A percentile compares a stretch with the other conserved stretches of the same genome.
phyloP scores from a whole-genome alignment of 2,329 filamentous ascomycete genomes.

The Trichoderma koningiopsis region DNA sequence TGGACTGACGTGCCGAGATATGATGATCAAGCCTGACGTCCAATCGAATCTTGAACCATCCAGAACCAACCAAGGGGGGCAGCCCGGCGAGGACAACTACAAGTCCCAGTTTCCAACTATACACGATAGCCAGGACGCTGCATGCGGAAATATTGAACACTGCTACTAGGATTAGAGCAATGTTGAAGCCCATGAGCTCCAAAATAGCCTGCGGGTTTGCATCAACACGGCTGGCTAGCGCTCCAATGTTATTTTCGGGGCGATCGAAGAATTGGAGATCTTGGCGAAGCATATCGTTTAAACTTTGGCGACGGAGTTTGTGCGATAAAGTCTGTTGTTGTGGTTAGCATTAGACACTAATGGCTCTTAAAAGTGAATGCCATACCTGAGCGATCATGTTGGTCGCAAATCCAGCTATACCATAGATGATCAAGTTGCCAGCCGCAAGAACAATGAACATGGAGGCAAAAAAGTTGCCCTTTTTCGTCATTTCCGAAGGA shows the following conservation, averaged over 20 bases:
- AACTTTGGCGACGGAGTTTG: conserved; percentile 38
- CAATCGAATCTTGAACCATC: conserved; percentile 44
- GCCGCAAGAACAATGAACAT: conserved; percentile 58
- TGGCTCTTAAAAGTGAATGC: background rate
- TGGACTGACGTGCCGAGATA: conserved; percentile 40
- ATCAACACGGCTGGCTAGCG: conserved; percentile 41
- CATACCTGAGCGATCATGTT: conserved; percentile 39
- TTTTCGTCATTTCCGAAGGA: conserved; percentile 37
- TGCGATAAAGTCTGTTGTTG: conserved; percentile 27
- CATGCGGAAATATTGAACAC: conserved; percentile 43
- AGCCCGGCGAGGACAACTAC: conserved; percentile 50
- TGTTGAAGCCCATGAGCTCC: conserved; percentile 48
- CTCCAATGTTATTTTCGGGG: conserved; percentile 44
- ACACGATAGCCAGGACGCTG: conserved; percentile 46
- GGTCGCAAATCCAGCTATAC: conserved; percentile 40
- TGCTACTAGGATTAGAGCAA: conserved; percentile 44
- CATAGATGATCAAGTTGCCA: conserved; percentile 50
- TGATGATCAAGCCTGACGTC: conserved; percentile 45
- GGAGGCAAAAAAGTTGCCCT: conserved; percentile 55
- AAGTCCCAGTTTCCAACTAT: conserved; percentile 52
- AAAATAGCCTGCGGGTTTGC: conserved; percentile 43
- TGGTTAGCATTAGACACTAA: background rate
- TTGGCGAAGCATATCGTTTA: conserved; percentile 42
- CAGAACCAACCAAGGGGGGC: conserved; percentile 41
- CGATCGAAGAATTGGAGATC: conserved; percentile 48